A percentile compares a stretch with the other conserved stretches of the same genome.
Evolutionary conservation across 1,139 yeast genomes (phyloP).

Genomic region (Zygosaccharomyces pseudobailii): DNA sequence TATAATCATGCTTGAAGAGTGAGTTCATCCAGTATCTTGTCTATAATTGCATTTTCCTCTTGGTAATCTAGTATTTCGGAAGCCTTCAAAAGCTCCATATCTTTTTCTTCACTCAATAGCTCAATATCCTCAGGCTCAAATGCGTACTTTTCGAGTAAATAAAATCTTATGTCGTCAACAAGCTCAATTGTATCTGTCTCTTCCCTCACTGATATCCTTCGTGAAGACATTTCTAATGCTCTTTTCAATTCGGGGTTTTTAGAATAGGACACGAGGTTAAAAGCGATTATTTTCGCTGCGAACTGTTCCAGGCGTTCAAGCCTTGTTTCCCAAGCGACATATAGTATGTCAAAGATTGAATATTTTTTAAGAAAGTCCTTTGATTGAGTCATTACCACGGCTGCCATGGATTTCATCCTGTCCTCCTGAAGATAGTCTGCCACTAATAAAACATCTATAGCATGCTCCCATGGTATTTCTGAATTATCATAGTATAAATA

Average conservation of each 20-base stretch:
- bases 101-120: slow-evolving; percentile 16
- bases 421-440: slow-evolving; percentile 64
- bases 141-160: slow-evolving; percentile 39
- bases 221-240: slow-evolving; percentile 48
- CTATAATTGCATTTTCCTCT: slow-evolving; percentile 17
- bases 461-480: slow-evolving; percentile 44
- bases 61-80: slow-evolving; percentile 21
- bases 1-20: slow-evolving; percentile 14
- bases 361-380: slow-evolving; percentile 27
- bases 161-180: slow-evolving; percentile 71
- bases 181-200: slow-evolving; percentile 77
- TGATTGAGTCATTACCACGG: slow-evolving; percentile 50
- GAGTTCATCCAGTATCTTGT: slow-evolving; percentile 14
- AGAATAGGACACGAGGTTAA: slow-evolving; percentile 41
- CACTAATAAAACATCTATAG: slow-evolving; percentile 52
- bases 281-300: slow-evolving; percentile 56
- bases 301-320: slow-evolving; percentile 62
- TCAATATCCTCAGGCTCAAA: slow-evolving; percentile 35
- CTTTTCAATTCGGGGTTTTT: slow-evolving; percentile 37
- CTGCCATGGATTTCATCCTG: slow-evolving; percentile 60
- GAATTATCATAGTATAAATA: slow-evolving; percentile 61
- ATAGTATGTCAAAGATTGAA: slow-evolving; percentile 51
- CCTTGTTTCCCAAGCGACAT: slow-evolving; percentile 64
- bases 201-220: slow-evolving; percentile 55
- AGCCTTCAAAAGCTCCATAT: slow-evolving; percentile 8